phyloP scores from a whole-genome alignment of 192 early-diverging fungal species.

The Coemansia sp. region DNA sequence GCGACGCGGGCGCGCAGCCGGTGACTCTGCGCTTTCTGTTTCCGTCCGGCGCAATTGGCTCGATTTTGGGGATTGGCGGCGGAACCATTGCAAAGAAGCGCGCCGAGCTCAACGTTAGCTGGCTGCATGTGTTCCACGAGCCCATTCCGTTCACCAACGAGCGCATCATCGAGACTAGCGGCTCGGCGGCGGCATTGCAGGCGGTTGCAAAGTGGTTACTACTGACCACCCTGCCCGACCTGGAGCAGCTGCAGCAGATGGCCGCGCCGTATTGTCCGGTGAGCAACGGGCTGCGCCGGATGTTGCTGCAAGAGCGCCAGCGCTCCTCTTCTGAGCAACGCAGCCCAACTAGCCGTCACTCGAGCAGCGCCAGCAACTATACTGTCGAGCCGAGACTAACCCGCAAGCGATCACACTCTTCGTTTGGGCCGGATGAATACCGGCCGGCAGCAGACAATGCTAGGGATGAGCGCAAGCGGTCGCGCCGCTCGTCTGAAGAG shows the following conservation, averaged over 20 bases:
- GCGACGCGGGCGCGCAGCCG: not conserved
- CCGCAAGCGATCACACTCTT: constrained; percentile 32
- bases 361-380: not conserved
- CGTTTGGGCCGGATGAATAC: constrained; percentile 7
- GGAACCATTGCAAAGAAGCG: constrained; percentile 13
- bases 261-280: constrained; percentile 29
- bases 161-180: constrained; percentile 34
- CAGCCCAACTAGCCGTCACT: not conserved
- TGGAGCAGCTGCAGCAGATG: constrained; percentile 9
- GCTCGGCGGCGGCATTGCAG: constrained; percentile 11
- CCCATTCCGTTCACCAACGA: constrained; percentile 35
- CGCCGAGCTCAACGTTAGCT: constrained; percentile 8
- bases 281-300: constrained; percentile 20
- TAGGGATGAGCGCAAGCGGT: constrained; percentile 3
- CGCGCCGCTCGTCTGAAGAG: constrained; percentile 30
- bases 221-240: constrained; percentile 5
- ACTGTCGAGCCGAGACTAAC: not conserved
- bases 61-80: constrained; percentile 28
- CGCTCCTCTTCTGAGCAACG: not conserved
- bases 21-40: constrained; percentile 31
- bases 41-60: constrained; percentile 25
- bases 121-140: constrained; percentile 22
- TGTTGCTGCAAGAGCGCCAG: constrained; percentile 23
- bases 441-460: not conserved
- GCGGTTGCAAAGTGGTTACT: constrained; percentile 11